Evolutionary conservation across 2,329 filamentous ascomycete genomes (phyloP), one percentile per base, ranked within the genome.

Genomic region (Ophiostoma quercus): DNA sequence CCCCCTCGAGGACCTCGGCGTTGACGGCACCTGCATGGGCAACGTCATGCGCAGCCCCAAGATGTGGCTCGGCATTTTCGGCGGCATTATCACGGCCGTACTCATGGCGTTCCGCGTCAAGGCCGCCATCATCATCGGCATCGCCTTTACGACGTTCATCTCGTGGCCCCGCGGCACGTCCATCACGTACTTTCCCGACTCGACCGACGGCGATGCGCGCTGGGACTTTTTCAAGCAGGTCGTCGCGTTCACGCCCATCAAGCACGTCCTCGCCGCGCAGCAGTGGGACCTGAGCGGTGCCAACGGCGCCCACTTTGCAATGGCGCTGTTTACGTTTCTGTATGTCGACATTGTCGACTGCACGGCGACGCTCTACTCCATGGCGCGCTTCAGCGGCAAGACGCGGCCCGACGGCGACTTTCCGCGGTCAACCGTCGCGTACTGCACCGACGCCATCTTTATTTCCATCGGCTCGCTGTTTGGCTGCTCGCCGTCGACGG

Each of bases 51-150:
- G 16, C 22, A 19, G 32, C 2, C 71, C 71, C 57, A 72, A 73
- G 87, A 82, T 96, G 84, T 97, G 93, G 93, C 86, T 96, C 69
- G 93, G 91, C 12, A 90, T 96, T 73, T 89, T 92, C 76, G 87
- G 89, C 69, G 92, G 93, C 16, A 83, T 96, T 65, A 78, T 96
- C 51, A 94, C 92, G 0, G 88, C 90, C 5, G 85, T 94, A 73
- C 86, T 96, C 79, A 92, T 92, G 90, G 85, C 90, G 22, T 93
- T 90, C 77, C 86, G 88, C 54, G 83, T 92, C 79, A 92, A 92
- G 77, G 89, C 89, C 69, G 89, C 90, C 66, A 90, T 93, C 72
- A 86, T 92, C 69, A 85, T 90, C 32, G 90, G 90, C 1, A 92
- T 93, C 69, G 80, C 86, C 11, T 80, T 92, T 7, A 89, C 92